These are phyloP conservation scores for Coniochaeta prunicola DNA, from an alignment of 2,329 filamentous ascomycete genomes.

Conservation along the genomic window DNA sequence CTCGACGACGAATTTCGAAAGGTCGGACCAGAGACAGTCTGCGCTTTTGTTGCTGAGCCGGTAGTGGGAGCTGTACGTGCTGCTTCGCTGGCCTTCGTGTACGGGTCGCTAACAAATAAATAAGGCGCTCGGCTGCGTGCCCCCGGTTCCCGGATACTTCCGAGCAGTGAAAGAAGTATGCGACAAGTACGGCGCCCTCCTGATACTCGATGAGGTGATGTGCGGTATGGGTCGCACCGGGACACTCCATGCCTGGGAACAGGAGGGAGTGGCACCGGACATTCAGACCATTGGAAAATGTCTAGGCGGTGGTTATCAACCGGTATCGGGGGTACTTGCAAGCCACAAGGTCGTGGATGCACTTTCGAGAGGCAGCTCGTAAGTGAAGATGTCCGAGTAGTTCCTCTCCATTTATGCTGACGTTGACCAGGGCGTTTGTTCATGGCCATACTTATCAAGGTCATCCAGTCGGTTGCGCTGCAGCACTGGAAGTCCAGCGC, in stretches of 20 bases:
- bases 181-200: constrained; percentile 44
- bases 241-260: constrained; percentile 56
- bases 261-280: constrained; percentile 51
- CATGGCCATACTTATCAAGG: constrained; percentile 53
- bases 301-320: constrained; percentile 52
- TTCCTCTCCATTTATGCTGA: neutral
- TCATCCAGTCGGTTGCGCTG: constrained; percentile 30
- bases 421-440: constrained; percentile 34
- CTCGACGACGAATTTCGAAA: constrained; percentile 60
- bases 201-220: constrained; percentile 61
- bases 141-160: constrained; percentile 46
- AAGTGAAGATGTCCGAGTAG: constrained; percentile 12
- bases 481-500: constrained; percentile 31
- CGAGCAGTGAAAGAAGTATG: constrained; percentile 45
- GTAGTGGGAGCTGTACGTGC: constrained; percentile 60
- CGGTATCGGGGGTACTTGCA: constrained; percentile 52
- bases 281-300: constrained; percentile 58
- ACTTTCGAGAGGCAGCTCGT: constrained; percentile 31
- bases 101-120: neutral
- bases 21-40: constrained; percentile 58
- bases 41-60: constrained; percentile 67
- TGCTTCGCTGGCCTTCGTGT: neutral
- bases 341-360: constrained; percentile 39
- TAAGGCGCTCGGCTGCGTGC: constrained; percentile 43
- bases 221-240: constrained; percentile 57